Evolutionary conservation across 2,329 filamentous ascomycete species (phyloP), one percentile per base, ranked within the genome.

Genomic region (Botrytis squamosa): DNA sequence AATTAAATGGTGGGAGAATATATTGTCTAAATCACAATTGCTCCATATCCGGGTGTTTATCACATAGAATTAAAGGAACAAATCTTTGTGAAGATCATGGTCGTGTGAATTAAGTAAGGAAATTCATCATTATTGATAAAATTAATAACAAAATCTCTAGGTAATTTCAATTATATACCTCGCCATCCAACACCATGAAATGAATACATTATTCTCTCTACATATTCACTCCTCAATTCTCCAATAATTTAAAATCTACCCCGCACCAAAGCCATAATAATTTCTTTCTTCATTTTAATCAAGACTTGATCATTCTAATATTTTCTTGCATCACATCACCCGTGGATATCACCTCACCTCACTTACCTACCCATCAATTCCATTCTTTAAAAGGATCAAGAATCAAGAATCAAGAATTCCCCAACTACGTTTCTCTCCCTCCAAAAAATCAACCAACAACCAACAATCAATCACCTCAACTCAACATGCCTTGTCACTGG

Each of bases 51-150:
- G n/a, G 52, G 12, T 55, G 52, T 5, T 29, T 55, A 12, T 29
- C n/a, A 29, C 6, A 14, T 7, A 55, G 3, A n/a, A 3, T 18
- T 0, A 14, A 16, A 3, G 25, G 0, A 55, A 16, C 2, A 29
- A 18, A 29, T 0, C 14, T 55, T 55, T 55, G n/a, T 55, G 52
- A 18, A 55, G 52, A 55, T 55, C 52, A 55, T 29, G n/a, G 12
- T 8, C 52, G n/a, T 16, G 14, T n/a, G 7, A 29, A 55, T 55
- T 55, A 52, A 10, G 25, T 14, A 6, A 12, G 10, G 10, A 1
- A 52, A 52, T n/a, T 52, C 4, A 52, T 10, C 12, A 18, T 0
- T 29, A 1, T 55, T 2, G 14, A 29, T 29, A 12, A 29, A 55
- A 1, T 25, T 12, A 25, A 46, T 46, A 4, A 33, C 33, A 33